Percentiles rank a stretch among this genome's conserved stretches.
phyloP scores from a whole-genome alignment of 129 eudicot species.

The Smallanthus sonchifolius region DNA sequence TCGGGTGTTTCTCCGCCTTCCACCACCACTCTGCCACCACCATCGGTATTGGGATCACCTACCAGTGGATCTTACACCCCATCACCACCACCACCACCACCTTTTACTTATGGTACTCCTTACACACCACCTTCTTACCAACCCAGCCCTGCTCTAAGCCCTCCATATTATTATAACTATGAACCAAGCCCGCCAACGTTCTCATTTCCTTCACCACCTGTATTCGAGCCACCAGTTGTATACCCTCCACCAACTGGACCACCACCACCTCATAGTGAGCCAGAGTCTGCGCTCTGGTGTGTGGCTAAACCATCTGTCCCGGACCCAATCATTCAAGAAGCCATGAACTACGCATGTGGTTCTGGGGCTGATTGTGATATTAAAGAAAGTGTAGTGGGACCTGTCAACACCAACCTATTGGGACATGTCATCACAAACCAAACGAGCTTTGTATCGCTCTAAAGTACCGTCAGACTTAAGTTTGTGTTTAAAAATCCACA shows the following conservation, averaged over 20 bases:
- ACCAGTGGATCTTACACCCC: conserved; percentile 33
- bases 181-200: conserved; percentile 51
- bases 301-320: conserved; percentile 83
- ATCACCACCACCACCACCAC: conserved; percentile 34
- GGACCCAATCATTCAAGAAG: conserved; percentile 74
- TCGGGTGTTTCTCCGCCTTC: conserved; percentile 49
- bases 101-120: conserved; percentile 34
- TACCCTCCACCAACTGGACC: conserved; percentile 73
- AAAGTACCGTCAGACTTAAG: too few relatives aligned
- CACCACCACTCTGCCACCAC: conserved; percentile 25
- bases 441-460: too few relatives aligned
- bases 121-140: conserved; percentile 19
- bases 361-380: conserved; percentile 91
- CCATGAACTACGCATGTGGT: conserved; percentile 79
- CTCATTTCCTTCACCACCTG: conserved; percentile 48
- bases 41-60: not conserved
- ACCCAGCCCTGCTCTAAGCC: too few relatives aligned
- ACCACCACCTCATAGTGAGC: conserved; percentile 40
- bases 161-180: too few relatives aligned
- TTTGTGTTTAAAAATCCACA: too few relatives aligned
- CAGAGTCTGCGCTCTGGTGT: conserved; percentile 57
- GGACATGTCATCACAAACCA: too few relatives aligned
- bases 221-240: conserved; percentile 80
- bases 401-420: too few relatives aligned
- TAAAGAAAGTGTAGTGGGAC: too few relatives aligned